Base-by-base conservation (phyloP, 305 asterid species). In the Ilex paraguariensis region DNA sequence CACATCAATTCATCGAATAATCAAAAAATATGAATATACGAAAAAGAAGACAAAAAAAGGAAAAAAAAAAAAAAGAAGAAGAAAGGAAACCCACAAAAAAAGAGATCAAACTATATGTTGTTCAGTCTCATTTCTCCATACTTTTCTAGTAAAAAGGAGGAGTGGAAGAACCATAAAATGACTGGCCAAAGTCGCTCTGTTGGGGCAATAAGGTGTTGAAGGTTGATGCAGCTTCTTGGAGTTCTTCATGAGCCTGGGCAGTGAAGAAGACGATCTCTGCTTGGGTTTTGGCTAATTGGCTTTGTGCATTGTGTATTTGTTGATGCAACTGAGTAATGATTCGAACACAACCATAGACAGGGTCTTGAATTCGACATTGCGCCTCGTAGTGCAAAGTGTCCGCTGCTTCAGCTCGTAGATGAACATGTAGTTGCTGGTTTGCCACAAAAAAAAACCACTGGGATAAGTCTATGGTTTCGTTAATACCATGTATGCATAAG, bases 281-380 rank as follows among this genome's bases (percentile, higher is more conserved):
- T 68, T 74, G 84, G 52, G 78, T 54, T 11, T 63, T 76, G 9
- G 88, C 86, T 14, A 91, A 67, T 54, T 91, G 81, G 39, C 67
- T 63, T 31, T 87, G 77, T n/a, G 77, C 80, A 3, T 48, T 66
- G 3, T 70, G 31, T 33, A 89, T 79, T 62, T 91, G 77, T 56
- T 87, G 85, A n/a, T 69, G 70, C 50, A 91, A 67, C 8, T 54
- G 7, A 16, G 75, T 73, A 13, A 89, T 75, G 13, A 77, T 60
- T 9, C 97, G 92, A 0, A 79, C 98, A 54, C 94, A 80, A 0
- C 95, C 97, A 12, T 91, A 82, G 6, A 84, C 80, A 0, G 88
- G 92, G 63, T 87, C 87, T 31, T 74, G 70, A 10, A 82, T 66
- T 57, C 96, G 70, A 63, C 86, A 87, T 31, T 74, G 56, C 1